phyloP scores from a whole-genome alignment of 1,284 basidiomycete genomes.

The Malassezia globosa region DNA sequence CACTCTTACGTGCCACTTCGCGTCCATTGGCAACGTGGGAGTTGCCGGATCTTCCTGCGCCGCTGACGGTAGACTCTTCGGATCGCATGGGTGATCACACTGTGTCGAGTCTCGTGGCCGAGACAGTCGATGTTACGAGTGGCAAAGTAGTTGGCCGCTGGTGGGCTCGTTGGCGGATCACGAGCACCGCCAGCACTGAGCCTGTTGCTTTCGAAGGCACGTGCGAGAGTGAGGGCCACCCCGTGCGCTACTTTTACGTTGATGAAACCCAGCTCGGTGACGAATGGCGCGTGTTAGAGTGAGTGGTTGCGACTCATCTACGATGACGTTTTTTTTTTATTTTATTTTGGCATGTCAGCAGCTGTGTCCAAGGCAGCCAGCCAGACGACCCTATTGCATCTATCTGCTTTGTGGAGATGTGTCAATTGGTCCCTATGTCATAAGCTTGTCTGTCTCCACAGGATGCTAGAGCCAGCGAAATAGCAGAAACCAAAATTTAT shows the following conservation, averaged over 20 bases:
- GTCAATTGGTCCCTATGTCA: too few relatives aligned
- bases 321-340: neutral
- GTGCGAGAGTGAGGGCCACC: constrained; percentile 23
- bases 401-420: too few relatives aligned
- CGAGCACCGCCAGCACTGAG: constrained; percentile 57
- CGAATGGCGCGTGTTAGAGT: constrained; percentile 38
- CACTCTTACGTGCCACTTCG: constrained; percentile 59
- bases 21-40: constrained; percentile 66
- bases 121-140: constrained; percentile 47
- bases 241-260: constrained; percentile 63
- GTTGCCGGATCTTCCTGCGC: constrained; percentile 22
- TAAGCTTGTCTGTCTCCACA: too few relatives aligned
- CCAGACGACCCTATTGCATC: too few relatives aligned
- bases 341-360: too few relatives aligned
- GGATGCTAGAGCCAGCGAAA: too few relatives aligned
- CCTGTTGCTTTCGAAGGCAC: constrained; percentile 35
- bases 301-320: neutral
- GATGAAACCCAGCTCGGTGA: constrained; percentile 61
- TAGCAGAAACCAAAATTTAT: too few relatives aligned
- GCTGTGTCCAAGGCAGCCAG: too few relatives aligned
- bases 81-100: constrained; percentile 7
- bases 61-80: constrained; percentile 4
- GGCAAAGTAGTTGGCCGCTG: constrained; percentile 62
- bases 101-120: constrained; percentile 25
- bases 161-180: constrained; percentile 60